Base-by-base conservation (phyloP, 495 filamentous ascomycete genomes). In the Hamigera avellanea region DNA sequence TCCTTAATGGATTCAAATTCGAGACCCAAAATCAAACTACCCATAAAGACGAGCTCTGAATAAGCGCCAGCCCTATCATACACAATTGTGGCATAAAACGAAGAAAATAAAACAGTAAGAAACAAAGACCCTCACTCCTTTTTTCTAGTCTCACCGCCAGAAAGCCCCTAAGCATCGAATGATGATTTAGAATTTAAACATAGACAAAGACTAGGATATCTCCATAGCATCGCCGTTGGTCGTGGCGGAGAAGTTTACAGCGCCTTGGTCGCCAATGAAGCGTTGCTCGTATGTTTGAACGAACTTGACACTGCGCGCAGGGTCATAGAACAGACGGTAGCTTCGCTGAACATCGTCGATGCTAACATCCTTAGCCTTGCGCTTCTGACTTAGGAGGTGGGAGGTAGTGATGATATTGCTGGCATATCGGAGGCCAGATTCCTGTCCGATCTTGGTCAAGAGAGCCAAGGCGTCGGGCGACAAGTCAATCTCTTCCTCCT, bases 361-460 rank as follows among this genome's bases (percentile, higher is more conserved):
- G 44, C 73, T 75, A 32, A 99, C 81, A 51, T 91, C 80, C 44
- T 78, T 78, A 19, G 76, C 77, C 43, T 79, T 80, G 39, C 87
- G 70, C 72, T 96, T 96, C 61, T 70, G 58, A 46, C 70, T 66
- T 36, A 95, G 69, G 10, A 96, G 72, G 53, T 86, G 75, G 4
- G 86, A 86, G 1, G 93, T 95, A 6, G 83, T 93, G 62, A 99
- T 95, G 14, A 96, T 76, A 51, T 96, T 93, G 64, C 85, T 87
- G 2, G 84, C 88, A 53, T 98, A 98, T 35, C 91, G 70, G 13
- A 98, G 70, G 19, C 89, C 88, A 6, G 86, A 80, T 58, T 98
- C 89, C 44, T 91, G 76, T 16, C 88, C 93, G 50, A 95, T 89
- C 64, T 95, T 95, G 32, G 89, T 91, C 14, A 98, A 71, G 6